Percentiles rank a stretch among this genome's conserved stretches.
Conservation (phyloP, 768 basidiomycete genomes). For the Xerocomellus intermedius region DNA sequence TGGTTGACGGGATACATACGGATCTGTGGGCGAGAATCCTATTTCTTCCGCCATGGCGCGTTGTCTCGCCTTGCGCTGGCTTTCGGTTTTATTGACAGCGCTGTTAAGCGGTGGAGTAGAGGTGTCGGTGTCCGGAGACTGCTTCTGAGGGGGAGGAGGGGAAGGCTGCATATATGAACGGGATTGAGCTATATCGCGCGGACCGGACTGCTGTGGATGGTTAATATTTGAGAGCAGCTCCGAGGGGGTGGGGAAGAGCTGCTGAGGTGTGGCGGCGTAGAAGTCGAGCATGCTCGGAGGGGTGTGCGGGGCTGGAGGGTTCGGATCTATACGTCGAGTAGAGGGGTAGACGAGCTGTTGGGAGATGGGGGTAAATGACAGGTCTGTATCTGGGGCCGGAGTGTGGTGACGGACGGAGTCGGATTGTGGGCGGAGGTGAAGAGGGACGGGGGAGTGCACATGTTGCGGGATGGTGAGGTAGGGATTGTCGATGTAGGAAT, state of each 20-base stretch:
- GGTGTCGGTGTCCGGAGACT: slow-evolving; percentile 7
- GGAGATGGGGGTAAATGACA: slow-evolving; percentile 7
- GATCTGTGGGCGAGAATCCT: slow-evolving; percentile 59
- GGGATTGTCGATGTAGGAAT: slow-evolving; percentile 16
- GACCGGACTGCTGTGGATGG: slow-evolving; percentile 6
- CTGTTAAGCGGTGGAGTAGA: neutral
- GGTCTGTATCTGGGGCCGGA: slow-evolving; percentile 3
- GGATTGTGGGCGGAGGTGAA: neutral
- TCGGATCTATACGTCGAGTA: neutral
- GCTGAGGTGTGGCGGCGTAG: slow-evolving; percentile 24
- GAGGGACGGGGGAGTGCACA: neutral
- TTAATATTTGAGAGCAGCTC: slow-evolving; percentile 53
- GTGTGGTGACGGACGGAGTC: slow-evolving; percentile 6
- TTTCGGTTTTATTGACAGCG: slow-evolving; percentile 38
- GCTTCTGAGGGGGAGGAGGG: slow-evolving; percentile 10
- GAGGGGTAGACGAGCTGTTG: slow-evolving; percentile 16
- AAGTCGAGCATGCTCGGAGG: slow-evolving; percentile 18
- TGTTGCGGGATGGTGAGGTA: neutral
- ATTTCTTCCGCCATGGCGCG: slow-evolving; percentile 55
- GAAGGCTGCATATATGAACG: slow-evolving; percentile 10
- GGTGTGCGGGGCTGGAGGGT: neutral
- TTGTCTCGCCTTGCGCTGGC: slow-evolving; percentile 55
- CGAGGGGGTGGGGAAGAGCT: slow-evolving; percentile 63
- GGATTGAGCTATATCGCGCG: slow-evolving; percentile 2
- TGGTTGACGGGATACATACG: slow-evolving; percentile 39